A percentile compares a stretch with the other conserved stretches of the same genome.
phyloP scores from a whole-genome alignment of 352 stramenopile genomes.

The Phytophthora pseudosyringae region DNA sequence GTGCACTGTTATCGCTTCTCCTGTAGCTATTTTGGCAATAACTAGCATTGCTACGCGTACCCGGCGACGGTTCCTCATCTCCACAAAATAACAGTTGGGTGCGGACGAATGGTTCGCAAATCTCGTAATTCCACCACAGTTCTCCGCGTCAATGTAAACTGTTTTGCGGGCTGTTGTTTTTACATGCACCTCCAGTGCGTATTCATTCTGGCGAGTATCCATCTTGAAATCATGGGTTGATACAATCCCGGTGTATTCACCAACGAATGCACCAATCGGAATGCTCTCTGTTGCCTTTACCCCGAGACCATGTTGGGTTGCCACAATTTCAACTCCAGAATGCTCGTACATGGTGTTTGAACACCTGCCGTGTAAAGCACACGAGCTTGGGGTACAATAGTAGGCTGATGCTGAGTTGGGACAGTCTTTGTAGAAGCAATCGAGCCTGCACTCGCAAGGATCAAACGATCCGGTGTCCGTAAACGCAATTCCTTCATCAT shows the following conservation, averaged over 20 bases:
- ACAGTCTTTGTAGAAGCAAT: too few species aligned
- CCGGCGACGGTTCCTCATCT: background rate
- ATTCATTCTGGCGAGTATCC: background rate
- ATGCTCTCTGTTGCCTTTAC: too few species aligned
- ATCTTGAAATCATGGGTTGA: background rate
- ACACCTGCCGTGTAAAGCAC: too few species aligned
- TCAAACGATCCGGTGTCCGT: too few species aligned
- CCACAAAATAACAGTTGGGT: background rate
- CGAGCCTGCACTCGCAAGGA: too few species aligned
- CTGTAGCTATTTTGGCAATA: background rate
- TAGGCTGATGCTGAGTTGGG: too few species aligned
- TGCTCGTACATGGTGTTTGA: too few species aligned
- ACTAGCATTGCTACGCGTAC: background rate
- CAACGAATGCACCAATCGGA: background rate
- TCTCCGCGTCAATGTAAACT: conserved; percentile 3
- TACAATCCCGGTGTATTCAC: background rate
- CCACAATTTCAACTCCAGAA: too few species aligned
- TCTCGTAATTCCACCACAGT: background rate
- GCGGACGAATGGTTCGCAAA: conserved; percentile 1
- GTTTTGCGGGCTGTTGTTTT: background rate
- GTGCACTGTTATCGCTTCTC: background rate
- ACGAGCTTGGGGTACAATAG: too few species aligned
- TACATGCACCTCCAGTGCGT: background rate
- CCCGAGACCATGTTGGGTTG: too few species aligned
- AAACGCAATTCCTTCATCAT: too few species aligned